Conservation (phyloP, 805 yeast genomes). For the Citeromyces matritensis region DNA sequence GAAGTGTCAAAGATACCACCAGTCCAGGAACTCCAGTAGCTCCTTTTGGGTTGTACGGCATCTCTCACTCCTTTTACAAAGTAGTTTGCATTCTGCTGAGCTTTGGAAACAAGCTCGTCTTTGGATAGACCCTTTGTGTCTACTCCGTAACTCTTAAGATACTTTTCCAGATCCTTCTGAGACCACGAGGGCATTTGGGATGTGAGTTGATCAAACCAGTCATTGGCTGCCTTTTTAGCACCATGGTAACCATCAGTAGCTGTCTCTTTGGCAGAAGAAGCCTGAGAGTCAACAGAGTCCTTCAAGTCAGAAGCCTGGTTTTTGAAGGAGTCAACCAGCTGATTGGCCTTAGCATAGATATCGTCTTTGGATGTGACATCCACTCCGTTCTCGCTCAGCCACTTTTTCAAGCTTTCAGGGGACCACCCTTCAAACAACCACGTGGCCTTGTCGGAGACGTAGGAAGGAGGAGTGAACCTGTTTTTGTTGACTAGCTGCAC, state of each 20-base stretch:
- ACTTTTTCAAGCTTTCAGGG: slow-evolving; percentile 19
- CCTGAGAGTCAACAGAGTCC: slow-evolving; percentile 3
- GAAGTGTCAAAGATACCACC: too few species aligned
- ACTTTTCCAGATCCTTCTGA: slow-evolving; percentile 22
- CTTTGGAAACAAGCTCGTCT: slow-evolving; percentile 20
- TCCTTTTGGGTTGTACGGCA: too few species aligned
- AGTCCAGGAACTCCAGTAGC: too few species aligned
- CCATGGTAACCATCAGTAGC: slow-evolving; percentile 5
- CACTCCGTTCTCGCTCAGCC: slow-evolving; percentile 20
- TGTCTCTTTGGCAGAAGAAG: slow-evolving; percentile 4
- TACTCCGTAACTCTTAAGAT: slow-evolving; percentile 26
- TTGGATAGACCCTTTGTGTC: slow-evolving; percentile 11
- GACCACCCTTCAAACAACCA: slow-evolving; percentile 22
- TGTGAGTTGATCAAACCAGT: slow-evolving; percentile 4
- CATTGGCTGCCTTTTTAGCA: slow-evolving; percentile 7
- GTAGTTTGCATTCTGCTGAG: slow-evolving; percentile 11
- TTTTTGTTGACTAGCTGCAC: slow-evolving; percentile 20
- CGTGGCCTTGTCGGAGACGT: slow-evolving; percentile 10
- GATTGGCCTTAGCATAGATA: slow-evolving; percentile 8
- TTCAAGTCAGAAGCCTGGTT: slow-evolving; percentile 3
- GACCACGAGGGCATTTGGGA: slow-evolving; percentile 22
- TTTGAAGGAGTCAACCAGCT: slow-evolving; percentile 5
- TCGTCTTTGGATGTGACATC: slow-evolving; percentile 11
- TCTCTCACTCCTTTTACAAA: too few species aligned
- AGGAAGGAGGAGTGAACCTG: slow-evolving; percentile 18